Base-by-base conservation (phyloP, 2,329 filamentous ascomycete genomes). In the Alternaria hordeiaustralica region DNA sequence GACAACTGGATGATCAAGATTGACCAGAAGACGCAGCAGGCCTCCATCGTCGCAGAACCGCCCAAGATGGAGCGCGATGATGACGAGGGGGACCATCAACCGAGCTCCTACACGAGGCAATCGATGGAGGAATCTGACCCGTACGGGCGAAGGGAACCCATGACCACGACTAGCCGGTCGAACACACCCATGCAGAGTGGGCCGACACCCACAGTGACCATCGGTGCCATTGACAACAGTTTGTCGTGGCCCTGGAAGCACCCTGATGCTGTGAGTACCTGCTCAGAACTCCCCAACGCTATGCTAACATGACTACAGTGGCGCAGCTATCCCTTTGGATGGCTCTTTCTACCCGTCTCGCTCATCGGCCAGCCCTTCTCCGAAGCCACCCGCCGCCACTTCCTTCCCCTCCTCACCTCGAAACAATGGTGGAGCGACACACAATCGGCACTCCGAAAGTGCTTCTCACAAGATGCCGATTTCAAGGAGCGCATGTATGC, bases 1-100 rank as follows among this genome's bases (percentile, higher is more conserved):
- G 96, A 99, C 79, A 99, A 99, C 74, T 99, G 96, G 96, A 99
- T 99, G 96, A 94, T 99, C 77, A 96, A 93, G 79, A 92, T 99
- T 30, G 94, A 99, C 79, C 93, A 90, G 86, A 88, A 93, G 71
- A 89, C 87, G 3, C 89, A 96, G 74, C 88, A 91, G 73, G 95
- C 96, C 12, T 93, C 92, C 8, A 93, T 99, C 68, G 90, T 91
- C 15, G 93, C 93, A 1, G 94, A 97, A 64, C 93, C 94, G 11
- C 96, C 84, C 75, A 92, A 85, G 83, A 85, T 85, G 59, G 87
- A 90, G 55, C 81, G 84, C 4, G 56, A 70, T 9, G 60, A 58
- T 20, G 50, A 68, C 4, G 82, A 83, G 9, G 82, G 83, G 9
- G 28, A 61, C 9, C 81, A 82, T 15, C 64, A 63, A 30, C 83